These are phyloP conservation scores for Papilionanthe hybrid DNA, from an alignment of 116 monocot species.

Conservation along the genomic window DNA sequence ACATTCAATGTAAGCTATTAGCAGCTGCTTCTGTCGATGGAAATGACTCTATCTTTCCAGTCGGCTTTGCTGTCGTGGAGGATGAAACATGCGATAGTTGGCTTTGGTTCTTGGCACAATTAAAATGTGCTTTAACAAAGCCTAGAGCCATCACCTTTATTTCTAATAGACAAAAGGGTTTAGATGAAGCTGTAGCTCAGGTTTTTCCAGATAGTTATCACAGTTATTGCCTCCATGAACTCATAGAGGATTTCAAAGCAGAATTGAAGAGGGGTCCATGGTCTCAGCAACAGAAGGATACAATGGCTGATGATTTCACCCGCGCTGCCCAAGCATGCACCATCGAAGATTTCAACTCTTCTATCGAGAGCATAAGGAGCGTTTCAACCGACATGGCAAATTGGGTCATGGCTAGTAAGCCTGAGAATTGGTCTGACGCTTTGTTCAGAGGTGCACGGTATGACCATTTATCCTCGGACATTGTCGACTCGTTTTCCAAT, in stretches of 20 bases:
- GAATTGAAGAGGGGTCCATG: conserved; percentile 26
- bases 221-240: conserved; percentile 19
- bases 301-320: conserved; percentile 26
- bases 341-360: conserved; percentile 24
- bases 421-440: conserved; percentile 34
- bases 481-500: conserved; percentile 28
- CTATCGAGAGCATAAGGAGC: conserved; percentile 20
- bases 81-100: conserved; percentile 25
- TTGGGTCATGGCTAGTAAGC: conserved; percentile 29
- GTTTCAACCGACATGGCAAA: conserved; percentile 22
- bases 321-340: conserved; percentile 30
- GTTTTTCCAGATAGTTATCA: conserved; percentile 30
- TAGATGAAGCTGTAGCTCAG: conserved; percentile 26
- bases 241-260: conserved; percentile 32
- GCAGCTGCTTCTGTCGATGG: conserved; percentile 28
- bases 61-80: conserved; percentile 29
- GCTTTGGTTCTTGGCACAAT: conserved; percentile 31
- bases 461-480: conserved; percentile 26
- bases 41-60: conserved; percentile 22
- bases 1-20: conserved; percentile 27
- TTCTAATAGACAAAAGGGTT: conserved; percentile 29
- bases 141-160: conserved; percentile 27
- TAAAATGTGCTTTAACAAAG: conserved; percentile 18
- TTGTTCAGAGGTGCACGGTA: conserved; percentile 23
- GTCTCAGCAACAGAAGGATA: conserved; percentile 25